Percentiles rank a stretch among this genome's conserved stretches.
Evolutionary conservation across 768 basidiomycete genomes (phyloP).

Genomic region (Naematelia encephala): DNA sequence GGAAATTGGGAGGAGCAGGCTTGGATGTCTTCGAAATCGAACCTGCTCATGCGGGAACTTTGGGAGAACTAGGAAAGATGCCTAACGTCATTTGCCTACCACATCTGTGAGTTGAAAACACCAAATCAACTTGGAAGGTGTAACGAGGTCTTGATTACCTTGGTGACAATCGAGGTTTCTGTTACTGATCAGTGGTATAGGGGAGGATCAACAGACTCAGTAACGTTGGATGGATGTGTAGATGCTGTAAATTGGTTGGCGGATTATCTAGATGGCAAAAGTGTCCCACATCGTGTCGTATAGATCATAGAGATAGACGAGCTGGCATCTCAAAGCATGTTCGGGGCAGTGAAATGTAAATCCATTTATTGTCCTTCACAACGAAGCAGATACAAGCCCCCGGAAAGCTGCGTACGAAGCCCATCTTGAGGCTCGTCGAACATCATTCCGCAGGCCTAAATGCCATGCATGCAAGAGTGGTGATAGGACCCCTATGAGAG

Average conservation of each 20-base stretch:
- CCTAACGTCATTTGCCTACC: conserved; percentile 40
- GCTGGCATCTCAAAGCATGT: neutral
- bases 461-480: neutral
- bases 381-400: no score
- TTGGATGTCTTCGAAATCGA: conserved; percentile 45
- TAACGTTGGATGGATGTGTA: conserved; percentile 32
- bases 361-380: no score
- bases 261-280: conserved; percentile 39
- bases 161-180: no score
- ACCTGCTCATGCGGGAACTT: conserved; percentile 33
- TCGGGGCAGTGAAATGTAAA: no score
- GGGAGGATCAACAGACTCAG: conserved; percentile 40
- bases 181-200: conserved; percentile 9
- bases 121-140: neutral
- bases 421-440: no score
- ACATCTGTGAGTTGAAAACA: conserved; percentile 35
- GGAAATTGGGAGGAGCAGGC: conserved; percentile 38
- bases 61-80: conserved; percentile 36
- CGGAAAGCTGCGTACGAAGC: no score
- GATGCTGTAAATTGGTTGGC: conserved; percentile 37
- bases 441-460: no score
- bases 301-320: conserved; percentile 10
- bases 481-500: conserved; percentile 51
- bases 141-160: no score
- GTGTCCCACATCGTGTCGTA: conserved; percentile 31